A percentile compares a stretch with the other conserved stretches of the same genome.
These are phyloP conservation scores for Talinum fruticosum DNA, from an alignment of 148 eudicot species.

Conservation along the genomic window DNA sequence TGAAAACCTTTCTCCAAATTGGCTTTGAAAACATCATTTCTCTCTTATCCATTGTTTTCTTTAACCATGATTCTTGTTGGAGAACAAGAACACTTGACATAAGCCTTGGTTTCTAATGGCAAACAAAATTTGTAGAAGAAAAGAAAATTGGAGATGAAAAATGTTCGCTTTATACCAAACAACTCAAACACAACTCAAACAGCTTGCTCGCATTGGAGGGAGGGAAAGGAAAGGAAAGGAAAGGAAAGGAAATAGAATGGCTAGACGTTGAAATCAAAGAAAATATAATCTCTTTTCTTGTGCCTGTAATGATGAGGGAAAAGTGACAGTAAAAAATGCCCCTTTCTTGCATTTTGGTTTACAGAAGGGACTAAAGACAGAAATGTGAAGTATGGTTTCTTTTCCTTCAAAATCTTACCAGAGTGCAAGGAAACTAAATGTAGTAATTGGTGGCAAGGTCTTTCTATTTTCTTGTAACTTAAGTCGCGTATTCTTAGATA, in stretches of 20 bases:
- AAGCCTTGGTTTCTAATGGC: background rate
- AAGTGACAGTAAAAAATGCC: background rate
- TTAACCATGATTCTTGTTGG: background rate
- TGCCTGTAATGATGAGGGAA: background rate
- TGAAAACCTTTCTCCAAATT: background rate
- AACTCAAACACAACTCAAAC: background rate
- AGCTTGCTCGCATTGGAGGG: background rate
- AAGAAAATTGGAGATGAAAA: background rate
- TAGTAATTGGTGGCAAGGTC: background rate
- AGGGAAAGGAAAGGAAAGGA: background rate
- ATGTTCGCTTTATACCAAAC: background rate
- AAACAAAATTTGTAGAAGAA: background rate
- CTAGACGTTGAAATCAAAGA: background rate
- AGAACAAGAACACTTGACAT: background rate
- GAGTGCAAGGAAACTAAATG: background rate
- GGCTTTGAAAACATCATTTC: background rate
- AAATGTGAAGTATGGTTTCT: background rate
- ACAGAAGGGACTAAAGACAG: background rate
- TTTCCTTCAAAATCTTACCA: background rate
- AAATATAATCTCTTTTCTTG: background rate
- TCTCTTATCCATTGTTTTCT: background rate
- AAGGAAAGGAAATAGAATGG: background rate
- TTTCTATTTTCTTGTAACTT: background rate
- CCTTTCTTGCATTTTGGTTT: background rate
- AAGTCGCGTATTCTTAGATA: background rate